Percentiles rank a stretch among this genome's conserved stretches.
Evolutionary conservation across 768 basidiomycete genomes (phyloP).

Genomic region (Suillus weaverae): DNA sequence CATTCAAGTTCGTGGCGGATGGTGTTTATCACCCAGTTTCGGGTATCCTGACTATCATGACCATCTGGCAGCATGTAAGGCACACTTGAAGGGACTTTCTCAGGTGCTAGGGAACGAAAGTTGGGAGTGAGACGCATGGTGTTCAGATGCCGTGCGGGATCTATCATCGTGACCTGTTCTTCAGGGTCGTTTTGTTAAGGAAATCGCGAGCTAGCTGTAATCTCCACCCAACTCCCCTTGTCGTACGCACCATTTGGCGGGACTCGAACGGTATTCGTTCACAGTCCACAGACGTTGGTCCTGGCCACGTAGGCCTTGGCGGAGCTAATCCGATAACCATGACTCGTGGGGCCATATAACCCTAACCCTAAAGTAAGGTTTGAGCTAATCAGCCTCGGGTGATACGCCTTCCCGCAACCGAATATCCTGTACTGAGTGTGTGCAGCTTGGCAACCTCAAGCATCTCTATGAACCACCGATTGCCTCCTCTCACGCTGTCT

Average conservation of each 20-base stretch:
- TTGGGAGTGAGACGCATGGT: not conserved
- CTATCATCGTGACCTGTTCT: not conserved
- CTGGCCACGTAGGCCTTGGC: not conserved
- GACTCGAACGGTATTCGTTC: not conserved
- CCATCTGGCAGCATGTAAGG: not conserved
- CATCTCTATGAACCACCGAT: not conserved
- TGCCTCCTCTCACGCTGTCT: slow-evolving; percentile 1
- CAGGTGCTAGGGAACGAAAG: not conserved
- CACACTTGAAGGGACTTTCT: not conserved
- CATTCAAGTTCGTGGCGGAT: not conserved
- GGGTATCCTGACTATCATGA: not conserved
- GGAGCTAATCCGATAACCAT: too few relatives aligned
- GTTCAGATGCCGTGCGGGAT: not conserved
- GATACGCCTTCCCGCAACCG: not conserved
- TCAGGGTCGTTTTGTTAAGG: not conserved
- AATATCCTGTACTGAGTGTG: not conserved
- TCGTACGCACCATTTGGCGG: not conserved
- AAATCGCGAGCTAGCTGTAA: not conserved
- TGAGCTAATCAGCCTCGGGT: too few relatives aligned
- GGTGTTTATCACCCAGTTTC: not conserved
- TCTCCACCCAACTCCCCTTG: not conserved
- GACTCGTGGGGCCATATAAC: not conserved
- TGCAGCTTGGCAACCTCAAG: not conserved
- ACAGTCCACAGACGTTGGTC: not conserved
- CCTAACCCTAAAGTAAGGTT: slow-evolving; percentile 12